These are phyloP conservation scores for Diaporthe sp. DNA, from an alignment of 2,329 filamentous ascomycete species.

Conservation along the genomic window DNA sequence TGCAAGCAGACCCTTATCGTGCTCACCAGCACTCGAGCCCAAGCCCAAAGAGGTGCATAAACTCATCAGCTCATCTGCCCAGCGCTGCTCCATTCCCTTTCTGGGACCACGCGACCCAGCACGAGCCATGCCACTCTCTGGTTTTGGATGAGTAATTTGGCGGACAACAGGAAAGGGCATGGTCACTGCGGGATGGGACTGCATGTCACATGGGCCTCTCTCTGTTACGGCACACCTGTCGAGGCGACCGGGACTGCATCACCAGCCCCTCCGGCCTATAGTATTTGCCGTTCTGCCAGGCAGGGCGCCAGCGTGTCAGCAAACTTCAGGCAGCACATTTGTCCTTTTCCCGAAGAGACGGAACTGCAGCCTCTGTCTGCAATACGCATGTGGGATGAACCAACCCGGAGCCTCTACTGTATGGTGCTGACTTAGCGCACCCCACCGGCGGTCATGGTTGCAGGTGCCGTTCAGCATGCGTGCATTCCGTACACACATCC, in stretches of 20 bases:
- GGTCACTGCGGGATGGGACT: slow-evolving; percentile 10
- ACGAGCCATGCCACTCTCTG: slow-evolving; percentile 22
- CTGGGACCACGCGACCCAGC: slow-evolving; percentile 14
- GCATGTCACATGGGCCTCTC: slow-evolving; percentile 20
- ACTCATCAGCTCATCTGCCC: slow-evolving; percentile 31
- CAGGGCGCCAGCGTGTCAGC: neutral
- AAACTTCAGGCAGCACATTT: neutral
- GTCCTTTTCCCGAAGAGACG: neutral
- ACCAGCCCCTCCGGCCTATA: neutral
- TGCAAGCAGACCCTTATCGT: slow-evolving; percentile 24
- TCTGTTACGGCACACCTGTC: neutral
- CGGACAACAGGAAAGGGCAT: slow-evolving; percentile 17
- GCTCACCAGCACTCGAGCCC: neutral
- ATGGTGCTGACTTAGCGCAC: slow-evolving; percentile 6
- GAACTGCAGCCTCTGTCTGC: neutral
- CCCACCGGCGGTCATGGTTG: neutral
- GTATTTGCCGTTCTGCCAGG: neutral
- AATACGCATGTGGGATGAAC: neutral
- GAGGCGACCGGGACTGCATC: slow-evolving; percentile 13
- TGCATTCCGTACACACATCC: neutral
- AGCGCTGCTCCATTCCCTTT: slow-evolving; percentile 31
- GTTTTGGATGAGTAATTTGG: slow-evolving; percentile 20
- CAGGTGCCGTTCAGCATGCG: slow-evolving; percentile 4
- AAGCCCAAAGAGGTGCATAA: slow-evolving; percentile 15
- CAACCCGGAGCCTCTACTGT: neutral